These are phyloP conservation scores for Scleroderma bovista DNA, from an alignment of 768 basidiomycete genomes.

Conservation along the genomic window DNA sequence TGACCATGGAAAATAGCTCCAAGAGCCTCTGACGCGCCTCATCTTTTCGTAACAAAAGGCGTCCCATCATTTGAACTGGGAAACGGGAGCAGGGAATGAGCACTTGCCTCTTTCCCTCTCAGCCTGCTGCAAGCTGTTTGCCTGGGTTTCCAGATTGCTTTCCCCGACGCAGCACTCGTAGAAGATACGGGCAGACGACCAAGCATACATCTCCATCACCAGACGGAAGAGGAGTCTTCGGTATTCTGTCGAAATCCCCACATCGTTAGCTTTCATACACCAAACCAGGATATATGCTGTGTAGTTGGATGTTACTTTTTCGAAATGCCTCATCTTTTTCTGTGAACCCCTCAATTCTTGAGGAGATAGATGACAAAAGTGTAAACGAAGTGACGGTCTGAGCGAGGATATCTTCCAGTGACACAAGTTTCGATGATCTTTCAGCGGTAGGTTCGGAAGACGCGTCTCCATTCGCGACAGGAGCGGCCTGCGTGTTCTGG, in stretches of 20 bases:
- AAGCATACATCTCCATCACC: slow-evolving; percentile 15
- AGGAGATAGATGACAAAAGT: slow-evolving; percentile 9
- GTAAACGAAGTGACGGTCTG: slow-evolving; percentile 14
- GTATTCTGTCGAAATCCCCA: slow-evolving; percentile 14
- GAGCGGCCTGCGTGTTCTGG: neutral
- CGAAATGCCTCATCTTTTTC: slow-evolving; percentile 13
- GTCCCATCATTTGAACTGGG: slow-evolving; percentile 20
- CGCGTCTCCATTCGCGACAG: neutral
- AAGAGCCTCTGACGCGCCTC: slow-evolving; percentile 15
- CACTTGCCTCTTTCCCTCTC: slow-evolving; percentile 32
- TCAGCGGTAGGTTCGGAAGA: neutral
- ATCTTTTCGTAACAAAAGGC: slow-evolving; percentile 12
- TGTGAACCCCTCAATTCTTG: slow-evolving; percentile 13
- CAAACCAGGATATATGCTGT: slow-evolving; percentile 22
- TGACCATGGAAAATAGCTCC: slow-evolving; percentile 24
- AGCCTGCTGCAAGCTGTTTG: slow-evolving; percentile 15
- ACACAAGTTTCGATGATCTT: neutral
- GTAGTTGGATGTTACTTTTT: slow-evolving; percentile 15
- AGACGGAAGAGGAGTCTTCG: slow-evolving; percentile 14
- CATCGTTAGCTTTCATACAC: slow-evolving; percentile 2
- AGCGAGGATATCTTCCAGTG: slow-evolving; percentile 19
- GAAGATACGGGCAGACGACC: slow-evolving; percentile 21
- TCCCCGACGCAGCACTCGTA: slow-evolving; percentile 14
- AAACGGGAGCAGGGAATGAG: slow-evolving; percentile 10
- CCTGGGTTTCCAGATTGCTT: slow-evolving; percentile 5